Percentiles rank a stretch among this genome's conserved stretches.
phyloP scores from a whole-genome alignment of 768 basidiomycete species.

The Pleurotus sapidus region DNA sequence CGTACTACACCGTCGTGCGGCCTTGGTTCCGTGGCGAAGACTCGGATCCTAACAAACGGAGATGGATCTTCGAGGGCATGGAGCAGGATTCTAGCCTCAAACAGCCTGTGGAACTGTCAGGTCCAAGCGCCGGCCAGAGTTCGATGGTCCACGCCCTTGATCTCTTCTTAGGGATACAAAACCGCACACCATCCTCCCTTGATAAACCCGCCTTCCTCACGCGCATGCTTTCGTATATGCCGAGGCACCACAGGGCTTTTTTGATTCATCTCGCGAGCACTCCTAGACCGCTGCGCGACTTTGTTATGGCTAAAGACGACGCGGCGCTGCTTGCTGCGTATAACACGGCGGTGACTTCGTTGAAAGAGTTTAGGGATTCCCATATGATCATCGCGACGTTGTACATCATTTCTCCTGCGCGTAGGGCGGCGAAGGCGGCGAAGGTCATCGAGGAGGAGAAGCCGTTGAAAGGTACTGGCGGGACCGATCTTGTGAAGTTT shows the following conservation, averaged over 20 bases:
- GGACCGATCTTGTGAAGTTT: conserved; percentile 75
- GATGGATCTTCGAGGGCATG: conserved; percentile 62
- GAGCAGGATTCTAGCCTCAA: conserved; percentile 40
- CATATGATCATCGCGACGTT: conserved; percentile 76
- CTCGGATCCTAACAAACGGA: conserved; percentile 35
- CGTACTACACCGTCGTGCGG: conserved; percentile 69
- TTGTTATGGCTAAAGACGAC: conserved; percentile 42
- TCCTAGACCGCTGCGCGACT: conserved; percentile 58
- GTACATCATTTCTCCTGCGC: conserved; percentile 77
- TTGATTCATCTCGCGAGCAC: conserved; percentile 61
- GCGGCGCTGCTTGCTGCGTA: conserved; percentile 50
- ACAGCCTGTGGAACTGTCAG: conserved; percentile 57
- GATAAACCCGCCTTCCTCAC: conserved; percentile 51
- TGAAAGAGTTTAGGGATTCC: conserved; percentile 75
- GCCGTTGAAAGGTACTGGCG: conserved; percentile 71
- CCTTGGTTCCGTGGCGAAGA: conserved; percentile 83
- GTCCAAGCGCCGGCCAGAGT: conserved; percentile 83
- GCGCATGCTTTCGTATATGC: conserved; percentile 85
- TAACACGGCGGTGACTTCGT: conserved; percentile 60
- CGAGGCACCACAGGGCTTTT: conserved; percentile 75
- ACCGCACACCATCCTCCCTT: conserved; percentile 17
- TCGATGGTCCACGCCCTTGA: conserved; percentile 73
- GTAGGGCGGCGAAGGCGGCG: conserved; percentile 21
- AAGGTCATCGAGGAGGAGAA: conserved; percentile 17
- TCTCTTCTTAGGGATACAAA: conserved; percentile 59